These are phyloP conservation scores for Corymbia citriodora DNA, from an alignment of 441 rosid genomes.

Conservation along the genomic window DNA sequence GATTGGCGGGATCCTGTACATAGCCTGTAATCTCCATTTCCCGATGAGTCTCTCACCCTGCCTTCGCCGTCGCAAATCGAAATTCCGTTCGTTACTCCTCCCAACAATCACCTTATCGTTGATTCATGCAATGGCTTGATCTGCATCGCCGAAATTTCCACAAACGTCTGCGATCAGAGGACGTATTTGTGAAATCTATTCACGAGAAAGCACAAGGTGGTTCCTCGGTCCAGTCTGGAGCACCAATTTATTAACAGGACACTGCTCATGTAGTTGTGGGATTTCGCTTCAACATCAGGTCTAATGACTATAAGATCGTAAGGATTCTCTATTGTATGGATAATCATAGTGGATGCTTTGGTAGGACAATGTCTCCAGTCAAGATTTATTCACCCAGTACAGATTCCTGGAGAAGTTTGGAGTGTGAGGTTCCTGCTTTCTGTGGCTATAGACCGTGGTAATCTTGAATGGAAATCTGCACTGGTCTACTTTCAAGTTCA, in stretches of 20 bases:
- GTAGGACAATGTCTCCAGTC: background rate
- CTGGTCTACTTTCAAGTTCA: background rate
- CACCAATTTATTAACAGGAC: too few species aligned
- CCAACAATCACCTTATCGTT: background rate
- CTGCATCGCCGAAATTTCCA: background rate
- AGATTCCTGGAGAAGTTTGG: background rate
- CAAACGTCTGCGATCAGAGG: accelerated
- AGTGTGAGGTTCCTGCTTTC: background rate
- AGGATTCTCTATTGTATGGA: background rate
- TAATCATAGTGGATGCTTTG: too few species aligned
- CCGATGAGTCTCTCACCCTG: background rate
- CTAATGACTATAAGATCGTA: background rate
- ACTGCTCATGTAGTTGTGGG: background rate
- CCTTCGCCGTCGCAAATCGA: background rate
- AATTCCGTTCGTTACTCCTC: background rate
- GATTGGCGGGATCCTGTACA: background rate
- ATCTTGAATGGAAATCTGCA: background rate
- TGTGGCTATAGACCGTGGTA: accelerated
- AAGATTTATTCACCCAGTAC: background rate
- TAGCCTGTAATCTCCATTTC: background rate
- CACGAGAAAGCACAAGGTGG: background rate
- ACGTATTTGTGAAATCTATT: background rate
- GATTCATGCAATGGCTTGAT: background rate
- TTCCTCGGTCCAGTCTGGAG: background rate
- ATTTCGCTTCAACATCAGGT: background rate